These are phyloP conservation scores for Schizonepeta tenuifolia DNA, from an alignment of 257 asterid genomes.

Conservation along the genomic window DNA sequence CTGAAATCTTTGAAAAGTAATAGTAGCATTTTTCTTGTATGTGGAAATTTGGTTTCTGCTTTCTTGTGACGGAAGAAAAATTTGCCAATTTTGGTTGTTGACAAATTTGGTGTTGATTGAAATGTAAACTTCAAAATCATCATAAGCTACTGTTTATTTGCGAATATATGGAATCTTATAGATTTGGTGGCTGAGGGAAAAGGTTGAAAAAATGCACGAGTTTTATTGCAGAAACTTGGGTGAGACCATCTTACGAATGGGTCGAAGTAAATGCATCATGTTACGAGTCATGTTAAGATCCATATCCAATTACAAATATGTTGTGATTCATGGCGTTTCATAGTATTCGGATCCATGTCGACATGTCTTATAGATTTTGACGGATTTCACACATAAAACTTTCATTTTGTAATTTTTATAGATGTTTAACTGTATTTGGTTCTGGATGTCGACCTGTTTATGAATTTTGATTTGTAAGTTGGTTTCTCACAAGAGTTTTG, in stretches of 20 bases:
- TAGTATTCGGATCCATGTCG: no score
- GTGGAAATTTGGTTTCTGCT: conserved; percentile 29
- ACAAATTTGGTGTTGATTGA: conserved; percentile 34
- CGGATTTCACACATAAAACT: no score
- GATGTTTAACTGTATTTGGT: no score
- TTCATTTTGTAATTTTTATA: no score
- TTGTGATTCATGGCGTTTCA: no score
- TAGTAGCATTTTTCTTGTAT: conserved; percentile 42
- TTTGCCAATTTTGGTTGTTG: conserved; percentile 10
- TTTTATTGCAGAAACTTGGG: neutral
- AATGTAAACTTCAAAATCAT: conserved; percentile 20
- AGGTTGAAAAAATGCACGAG: neutral
- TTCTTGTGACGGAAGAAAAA: neutral
- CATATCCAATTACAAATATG: no score
- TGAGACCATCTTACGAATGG: neutral
- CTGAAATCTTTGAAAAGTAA: conserved; percentile 32
- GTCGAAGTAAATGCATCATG: no score
- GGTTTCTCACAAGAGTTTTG: no score
- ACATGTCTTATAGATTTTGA: no score
- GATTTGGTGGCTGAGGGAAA: neutral
- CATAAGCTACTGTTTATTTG: conserved; percentile 1
- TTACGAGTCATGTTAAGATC: no score
- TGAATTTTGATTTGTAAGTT: no score
- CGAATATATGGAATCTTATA: neutral
- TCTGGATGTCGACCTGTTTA: no score